Base-by-base conservation (phyloP, 2,329 filamentous ascomycete species). In the Hypocrella siamensis region DNA sequence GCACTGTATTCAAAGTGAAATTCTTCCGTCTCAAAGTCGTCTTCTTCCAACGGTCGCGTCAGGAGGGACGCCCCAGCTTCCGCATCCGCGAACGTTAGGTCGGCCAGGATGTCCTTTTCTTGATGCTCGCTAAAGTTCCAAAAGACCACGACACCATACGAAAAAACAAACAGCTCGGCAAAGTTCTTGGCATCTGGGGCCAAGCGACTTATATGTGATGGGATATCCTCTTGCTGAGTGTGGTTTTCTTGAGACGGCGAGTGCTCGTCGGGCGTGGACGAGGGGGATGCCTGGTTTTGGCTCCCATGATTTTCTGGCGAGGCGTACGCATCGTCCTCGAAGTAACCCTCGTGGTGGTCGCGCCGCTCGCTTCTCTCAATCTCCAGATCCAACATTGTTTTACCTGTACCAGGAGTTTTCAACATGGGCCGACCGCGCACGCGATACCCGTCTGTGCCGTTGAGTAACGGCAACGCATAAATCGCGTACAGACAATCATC, bases 91-190 rank as follows among this genome's bases (percentile, higher is more conserved):
- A 98, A 96, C 1, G 85, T 90, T 33, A 98, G 63, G 53, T 98
- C 90, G 25, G 90, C 90, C 16, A 98, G 69, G 29, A 96, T 83
- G 46, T 94, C 86, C 55, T 93, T 94, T 53, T 98, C 90, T 52
- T 98, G 90, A 41, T 79, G 72, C 53, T 93, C 86, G 9, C 83
- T 88, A 45, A 98, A 94, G 53, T 98, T 98, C 90, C 90, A 98
- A 52, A 98, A 93, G 5, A 98, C 90, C 0, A 90, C 88, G 1
- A 98, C 88, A 15, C 90, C 90, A 48, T 98, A 98, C 12, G 82
- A 88, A 54, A 92, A 96, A 44, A 98, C 79, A 50, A 93, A 96
- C 73, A 96, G 83, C 57, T 98, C 90, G 26, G 83, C 88, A 48
- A 93, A 84, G 34, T 76, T 69, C 46, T 88, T 76, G 22, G 77